A percentile compares a stretch with the other conserved stretches of the same genome.
These are phyloP conservation scores for Fusarium incarnatum DNA, from an alignment of 2,329 filamentous ascomycete genomes.

Conservation along the genomic window DNA sequence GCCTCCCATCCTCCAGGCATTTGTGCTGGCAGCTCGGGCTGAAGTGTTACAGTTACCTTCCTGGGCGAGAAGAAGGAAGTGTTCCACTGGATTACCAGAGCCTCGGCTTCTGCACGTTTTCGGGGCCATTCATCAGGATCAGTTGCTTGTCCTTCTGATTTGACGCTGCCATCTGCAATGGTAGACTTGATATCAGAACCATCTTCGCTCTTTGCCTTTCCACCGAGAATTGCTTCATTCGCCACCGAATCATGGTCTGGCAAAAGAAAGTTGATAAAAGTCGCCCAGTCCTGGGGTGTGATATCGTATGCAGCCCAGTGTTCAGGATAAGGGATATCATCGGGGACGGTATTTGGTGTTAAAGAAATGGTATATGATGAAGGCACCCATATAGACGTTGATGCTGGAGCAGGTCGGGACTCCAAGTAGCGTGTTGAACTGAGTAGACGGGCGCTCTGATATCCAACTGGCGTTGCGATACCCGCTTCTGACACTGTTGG, in stretches of 20 bases:
- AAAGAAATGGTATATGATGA: conserved; percentile 54
- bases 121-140: conserved; percentile 42
- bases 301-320: conserved; percentile 59
- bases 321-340: conserved; percentile 58
- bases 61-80: conserved; percentile 65
- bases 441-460: conserved; percentile 34
- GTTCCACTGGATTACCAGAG: conserved; percentile 67
- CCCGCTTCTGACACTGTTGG: conserved; percentile 50
- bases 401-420: conserved; percentile 53
- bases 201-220: conserved; percentile 60
- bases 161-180: conserved; percentile 14
- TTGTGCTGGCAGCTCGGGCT: conserved; percentile 35
- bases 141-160: background rate
- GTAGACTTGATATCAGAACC: conserved; percentile 45
- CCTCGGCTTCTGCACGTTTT: conserved; percentile 50
- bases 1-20: conserved; percentile 46
- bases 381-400: conserved; percentile 40
- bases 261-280: conserved; percentile 68
- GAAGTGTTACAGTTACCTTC: conserved; percentile 57
- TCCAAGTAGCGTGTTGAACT: conserved; percentile 58
- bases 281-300: conserved; percentile 66
- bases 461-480: conserved; percentile 21
- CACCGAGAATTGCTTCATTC: conserved; percentile 62
- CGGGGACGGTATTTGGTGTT: conserved; percentile 51
- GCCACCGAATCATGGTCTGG: conserved; percentile 58